phyloP scores from a whole-genome alignment of 73 alveolate genomes.

The Paramecium biaurelia region DNA sequence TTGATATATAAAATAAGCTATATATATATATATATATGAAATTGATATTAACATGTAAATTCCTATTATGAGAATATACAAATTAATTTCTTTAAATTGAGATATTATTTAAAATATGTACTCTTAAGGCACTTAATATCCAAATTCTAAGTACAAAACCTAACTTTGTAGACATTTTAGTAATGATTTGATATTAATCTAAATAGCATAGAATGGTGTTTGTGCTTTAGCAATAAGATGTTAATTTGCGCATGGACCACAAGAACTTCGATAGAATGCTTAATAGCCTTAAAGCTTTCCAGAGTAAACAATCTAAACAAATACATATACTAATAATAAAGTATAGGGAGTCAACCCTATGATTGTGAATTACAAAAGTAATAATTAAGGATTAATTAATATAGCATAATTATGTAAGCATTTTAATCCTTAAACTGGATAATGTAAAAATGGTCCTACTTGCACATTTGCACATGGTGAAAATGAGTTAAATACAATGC shows the following conservation, averaged over 20 bases:
- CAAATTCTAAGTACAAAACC: slow-evolving; percentile 35
- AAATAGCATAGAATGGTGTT: slow-evolving; percentile 17
- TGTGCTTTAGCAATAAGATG: slow-evolving; percentile 48
- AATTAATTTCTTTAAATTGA: slow-evolving; percentile 15
- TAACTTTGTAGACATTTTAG: slow-evolving; percentile 47
- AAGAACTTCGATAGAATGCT: slow-evolving; percentile 41
- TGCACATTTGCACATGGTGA: slow-evolving; percentile 57
- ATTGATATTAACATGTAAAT: neutral
- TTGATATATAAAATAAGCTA: neutral
- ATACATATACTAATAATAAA: neutral
- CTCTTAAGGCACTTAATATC: neutral
- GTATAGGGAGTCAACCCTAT: slow-evolving; percentile 35
- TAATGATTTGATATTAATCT: neutral
- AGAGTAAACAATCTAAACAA: neutral
- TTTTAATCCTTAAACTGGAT: slow-evolving; percentile 47
- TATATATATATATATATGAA: neutral
- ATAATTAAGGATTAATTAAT: neutral
- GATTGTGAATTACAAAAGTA: slow-evolving; percentile 46
- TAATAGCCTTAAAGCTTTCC: neutral
- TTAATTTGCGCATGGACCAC: slow-evolving; percentile 46
- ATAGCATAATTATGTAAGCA: slow-evolving; percentile 50
- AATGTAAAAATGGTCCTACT: slow-evolving; percentile 46
- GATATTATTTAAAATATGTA: slow-evolving; percentile 9
- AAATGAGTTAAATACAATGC: neutral
- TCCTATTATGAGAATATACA: neutral